These are phyloP conservation scores for Colletotrichum aenigma DNA, from an alignment of 2,329 filamentous ascomycete species.

Conservation along the genomic window DNA sequence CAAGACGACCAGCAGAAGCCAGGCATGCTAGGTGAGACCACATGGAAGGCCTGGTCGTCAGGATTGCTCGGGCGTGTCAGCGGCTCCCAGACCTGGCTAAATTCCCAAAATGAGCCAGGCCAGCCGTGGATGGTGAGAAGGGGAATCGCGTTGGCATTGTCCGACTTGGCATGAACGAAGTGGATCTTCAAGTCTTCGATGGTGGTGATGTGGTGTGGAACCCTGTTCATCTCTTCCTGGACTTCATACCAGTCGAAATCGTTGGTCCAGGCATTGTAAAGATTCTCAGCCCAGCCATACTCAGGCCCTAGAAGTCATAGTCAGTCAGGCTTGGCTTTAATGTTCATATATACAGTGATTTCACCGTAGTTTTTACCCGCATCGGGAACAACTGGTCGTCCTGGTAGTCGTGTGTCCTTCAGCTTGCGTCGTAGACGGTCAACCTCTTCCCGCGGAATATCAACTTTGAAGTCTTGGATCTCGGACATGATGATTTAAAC, in stretches of 20 bases:
- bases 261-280: conserved; percentile 12
- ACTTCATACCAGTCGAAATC: conserved; percentile 21
- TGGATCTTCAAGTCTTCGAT: conserved; percentile 28
- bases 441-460: neutral
- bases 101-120: conserved; percentile 49
- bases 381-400: neutral
- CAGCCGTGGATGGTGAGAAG: conserved; percentile 47
- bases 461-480: neutral
- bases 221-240: conserved; percentile 12
- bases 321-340: neutral
- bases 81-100: conserved; percentile 39
- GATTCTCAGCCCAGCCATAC: conserved; percentile 15
- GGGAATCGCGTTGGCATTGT: conserved; percentile 34
- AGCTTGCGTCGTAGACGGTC: neutral
- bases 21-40: conserved; percentile 41
- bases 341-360: rapidly evolving
- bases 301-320: neutral
- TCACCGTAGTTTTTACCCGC: neutral
- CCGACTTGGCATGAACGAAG: conserved; percentile 26
- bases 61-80: conserved; percentile 28
- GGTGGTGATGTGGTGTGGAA: conserved; percentile 17
- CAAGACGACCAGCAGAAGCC: conserved; percentile 39
- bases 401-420: neutral
- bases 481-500: neutral
- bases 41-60: conserved; percentile 31